These are phyloP conservation scores for Vitellaria paradoxa DNA, from an alignment of 179 eudicot species.

Conservation along the genomic window DNA sequence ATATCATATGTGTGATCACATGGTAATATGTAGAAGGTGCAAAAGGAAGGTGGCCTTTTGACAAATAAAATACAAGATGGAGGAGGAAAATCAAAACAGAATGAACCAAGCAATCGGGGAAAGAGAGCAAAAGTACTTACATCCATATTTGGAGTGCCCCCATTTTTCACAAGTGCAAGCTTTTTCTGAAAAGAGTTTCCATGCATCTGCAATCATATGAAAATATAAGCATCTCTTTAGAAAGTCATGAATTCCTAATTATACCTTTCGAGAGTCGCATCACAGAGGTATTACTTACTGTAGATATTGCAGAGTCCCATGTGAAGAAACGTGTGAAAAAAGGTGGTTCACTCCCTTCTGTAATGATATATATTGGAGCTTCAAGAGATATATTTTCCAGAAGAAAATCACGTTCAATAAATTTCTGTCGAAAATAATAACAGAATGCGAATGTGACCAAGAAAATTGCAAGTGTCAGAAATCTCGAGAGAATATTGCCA, in stretches of 20 bases:
- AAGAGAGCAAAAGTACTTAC: no score
- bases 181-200: conserved; percentile 94
- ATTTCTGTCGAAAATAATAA: conserved; percentile 57
- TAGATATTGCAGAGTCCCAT: conserved; percentile 82
- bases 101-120: no score
- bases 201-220: conserved; percentile 57
- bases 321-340: conserved; percentile 90
- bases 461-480: conserved; percentile 9
- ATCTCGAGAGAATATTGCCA: neutral
- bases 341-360: conserved; percentile 86
- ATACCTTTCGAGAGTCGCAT: neutral
- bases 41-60: no score
- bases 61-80: no score
- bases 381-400: conserved; percentile 62
- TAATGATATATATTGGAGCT: conserved; percentile 69
- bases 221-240: neutral
- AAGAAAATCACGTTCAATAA: conserved; percentile 77
- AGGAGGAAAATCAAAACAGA: no score
- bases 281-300: conserved; percentile 37
- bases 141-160: no score
- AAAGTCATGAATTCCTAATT: neutral
- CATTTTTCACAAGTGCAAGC: conserved; percentile 19
- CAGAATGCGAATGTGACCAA: conserved; percentile 11
- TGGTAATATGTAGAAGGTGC: no score
- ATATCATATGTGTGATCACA: no score